Evolutionary conservation across 306 rosid species (phyloP).

Genomic region (Dryas alaskensis): DNA sequence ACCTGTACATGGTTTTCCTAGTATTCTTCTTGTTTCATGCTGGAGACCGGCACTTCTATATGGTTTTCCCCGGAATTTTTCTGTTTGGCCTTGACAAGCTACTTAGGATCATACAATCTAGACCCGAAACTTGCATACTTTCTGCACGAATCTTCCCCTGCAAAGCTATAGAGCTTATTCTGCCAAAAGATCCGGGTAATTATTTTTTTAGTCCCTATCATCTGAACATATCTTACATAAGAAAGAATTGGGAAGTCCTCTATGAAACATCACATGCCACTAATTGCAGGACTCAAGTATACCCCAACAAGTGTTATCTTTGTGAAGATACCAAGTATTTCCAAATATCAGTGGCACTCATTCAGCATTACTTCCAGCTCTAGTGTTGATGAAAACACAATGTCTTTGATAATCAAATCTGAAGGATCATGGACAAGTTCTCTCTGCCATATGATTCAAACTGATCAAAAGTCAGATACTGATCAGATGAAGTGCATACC

Average conservation of each 20-base stretch:
- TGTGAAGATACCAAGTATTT: conserved; percentile 76
- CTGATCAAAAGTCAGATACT: conserved; percentile 40
- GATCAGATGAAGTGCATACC: conserved; percentile 49
- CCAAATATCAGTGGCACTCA: conserved; percentile 86
- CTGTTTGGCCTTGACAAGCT: conserved; percentile 81
- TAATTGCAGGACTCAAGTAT: conserved; percentile 63
- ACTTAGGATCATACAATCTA: conserved; percentile 71
- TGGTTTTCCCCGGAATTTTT: conserved; percentile 71
- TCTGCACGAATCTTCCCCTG: conserved; percentile 62
- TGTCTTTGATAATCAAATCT: conserved; percentile 65
- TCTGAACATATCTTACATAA: too few relatives aligned
- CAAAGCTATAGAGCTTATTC: conserved; percentile 61
- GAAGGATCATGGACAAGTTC: conserved; percentile 84
- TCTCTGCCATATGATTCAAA: conserved; percentile 54
- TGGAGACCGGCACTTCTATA: conserved; percentile 86
- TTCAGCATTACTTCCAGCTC: conserved; percentile 87
- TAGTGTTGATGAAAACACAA: conserved; percentile 42
- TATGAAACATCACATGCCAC: conserved; percentile 16
- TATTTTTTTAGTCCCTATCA: background rate
- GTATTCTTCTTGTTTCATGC: conserved; percentile 83
- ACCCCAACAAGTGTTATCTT: conserved; percentile 75
- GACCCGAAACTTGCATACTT: conserved; percentile 63
- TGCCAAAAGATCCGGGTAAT: conserved; percentile 78
- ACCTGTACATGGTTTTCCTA: conserved; percentile 69
- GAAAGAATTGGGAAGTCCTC: too few relatives aligned